These are phyloP conservation scores for Austroboletus olivaceoglutinosus DNA, from an alignment of 1,284 basidiomycete genomes.

Conservation along the genomic window DNA sequence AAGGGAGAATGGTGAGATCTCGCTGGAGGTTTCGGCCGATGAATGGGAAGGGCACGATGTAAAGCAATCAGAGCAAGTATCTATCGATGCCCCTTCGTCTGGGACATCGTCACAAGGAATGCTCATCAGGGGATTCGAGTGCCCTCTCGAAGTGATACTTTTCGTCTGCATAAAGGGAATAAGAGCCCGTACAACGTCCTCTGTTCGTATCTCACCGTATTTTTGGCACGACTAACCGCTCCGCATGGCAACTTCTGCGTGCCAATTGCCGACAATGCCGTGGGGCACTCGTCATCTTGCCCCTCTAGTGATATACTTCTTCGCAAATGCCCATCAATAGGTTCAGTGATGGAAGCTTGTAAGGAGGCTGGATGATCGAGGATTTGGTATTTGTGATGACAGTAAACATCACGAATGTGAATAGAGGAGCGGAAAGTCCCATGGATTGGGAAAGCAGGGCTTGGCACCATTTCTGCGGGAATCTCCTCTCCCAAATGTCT, in stretches of 20 bases:
- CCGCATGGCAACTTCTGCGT: background rate
- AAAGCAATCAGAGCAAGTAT: background rate
- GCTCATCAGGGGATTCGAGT: background rate
- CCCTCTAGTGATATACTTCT: conserved; percentile 13
- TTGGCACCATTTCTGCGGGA: conserved; percentile 37
- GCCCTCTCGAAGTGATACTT: background rate
- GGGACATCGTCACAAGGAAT: background rate
- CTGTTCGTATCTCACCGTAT: conserved; percentile 10
- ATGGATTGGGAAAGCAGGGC: conserved; percentile 2
- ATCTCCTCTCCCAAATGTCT: conserved; percentile 42
- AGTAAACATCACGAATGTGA: background rate
- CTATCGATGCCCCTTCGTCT: background rate
- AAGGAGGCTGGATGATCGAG: conserved; percentile 9
- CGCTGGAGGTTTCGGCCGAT: background rate
- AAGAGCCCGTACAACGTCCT: conserved; percentile 1
- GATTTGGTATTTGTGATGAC: conserved; percentile 15
- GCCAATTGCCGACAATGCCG: background rate
- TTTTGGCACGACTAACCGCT: background rate
- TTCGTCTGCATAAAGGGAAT: conserved; percentile 6
- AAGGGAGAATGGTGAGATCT: background rate
- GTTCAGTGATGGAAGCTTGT: background rate
- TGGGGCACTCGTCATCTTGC: background rate
- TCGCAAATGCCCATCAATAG: background rate
- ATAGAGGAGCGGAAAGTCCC: background rate
- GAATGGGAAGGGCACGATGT: background rate